A percentile compares a stretch with the other conserved stretches of the same genome.
phyloP scores from a whole-genome alignment of 2,329 filamentous ascomycete species.

The Leptographium radiaticola region DNA sequence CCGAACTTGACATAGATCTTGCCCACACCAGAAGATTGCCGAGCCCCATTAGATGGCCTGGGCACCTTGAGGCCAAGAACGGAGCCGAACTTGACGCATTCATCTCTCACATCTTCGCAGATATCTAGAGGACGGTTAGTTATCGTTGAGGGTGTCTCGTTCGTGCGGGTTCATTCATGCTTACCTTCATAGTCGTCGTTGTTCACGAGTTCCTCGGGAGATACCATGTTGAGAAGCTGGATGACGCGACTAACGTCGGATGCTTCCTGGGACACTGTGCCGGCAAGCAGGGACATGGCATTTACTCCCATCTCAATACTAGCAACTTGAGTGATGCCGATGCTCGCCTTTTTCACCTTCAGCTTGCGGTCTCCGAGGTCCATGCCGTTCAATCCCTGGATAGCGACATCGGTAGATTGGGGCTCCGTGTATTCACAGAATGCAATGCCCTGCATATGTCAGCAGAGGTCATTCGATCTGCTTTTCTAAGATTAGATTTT shows the following conservation, averaged over 20 bases:
- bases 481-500: background rate
- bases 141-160: background rate
- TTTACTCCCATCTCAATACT: conserved; percentile 93
- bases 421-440: conserved; percentile 91
- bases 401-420: conserved; percentile 64
- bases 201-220: conserved; percentile 84
- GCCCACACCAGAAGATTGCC: conserved; percentile 78
- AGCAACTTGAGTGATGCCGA: conserved; percentile 84
- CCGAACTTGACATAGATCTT: conserved; percentile 98
- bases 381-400: conserved; percentile 87
- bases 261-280: conserved; percentile 65
- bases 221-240: conserved; percentile 97
- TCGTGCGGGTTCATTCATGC: conserved; percentile 7
- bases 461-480: background rate
- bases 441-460: conserved; percentile 61
- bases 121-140: conserved; percentile 59
- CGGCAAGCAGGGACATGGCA: conserved; percentile 94
- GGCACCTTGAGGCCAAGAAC: conserved; percentile 88
- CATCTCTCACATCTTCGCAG: conserved; percentile 82
- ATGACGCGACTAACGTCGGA: conserved; percentile 70
- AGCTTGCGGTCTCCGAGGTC: conserved; percentile 78
- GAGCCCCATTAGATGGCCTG: conserved; percentile 67
- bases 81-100: conserved; percentile 81
- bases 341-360: conserved; percentile 77
- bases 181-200: conserved; percentile 89